Conservation (phyloP, 306 rosid genomes). For the Citrullus amarus region DNA sequence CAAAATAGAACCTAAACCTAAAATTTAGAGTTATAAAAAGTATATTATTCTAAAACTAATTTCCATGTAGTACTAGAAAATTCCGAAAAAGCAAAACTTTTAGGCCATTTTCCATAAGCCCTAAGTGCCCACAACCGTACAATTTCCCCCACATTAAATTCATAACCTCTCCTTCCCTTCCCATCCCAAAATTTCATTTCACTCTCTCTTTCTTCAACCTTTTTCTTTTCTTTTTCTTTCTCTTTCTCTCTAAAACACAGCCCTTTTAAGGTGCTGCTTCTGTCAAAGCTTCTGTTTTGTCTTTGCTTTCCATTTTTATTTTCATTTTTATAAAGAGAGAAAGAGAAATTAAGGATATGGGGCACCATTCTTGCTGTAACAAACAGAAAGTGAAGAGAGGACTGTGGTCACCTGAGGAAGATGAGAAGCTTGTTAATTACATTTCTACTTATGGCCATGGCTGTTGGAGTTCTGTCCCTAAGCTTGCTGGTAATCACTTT, state of each 20-base stretch:
- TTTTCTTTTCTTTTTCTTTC: background rate
- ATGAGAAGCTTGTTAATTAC: constrained; percentile 86
- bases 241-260: background rate
- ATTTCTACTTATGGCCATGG: constrained; percentile 89
- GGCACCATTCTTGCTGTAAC: constrained; percentile 94
- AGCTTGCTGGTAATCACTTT: constrained; percentile 49
- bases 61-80: no score
- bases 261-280: background rate
- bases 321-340: background rate
- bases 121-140: constrained; percentile 47
- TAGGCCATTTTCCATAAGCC: constrained; percentile 43
- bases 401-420: constrained; percentile 96
- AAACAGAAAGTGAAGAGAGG: constrained; percentile 98
- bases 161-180: constrained; percentile 34
- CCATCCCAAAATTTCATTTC: constrained; percentile 1
- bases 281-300: background rate
- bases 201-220: constrained; percentile 10
- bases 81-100: constrained; percentile 25
- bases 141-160: constrained; percentile 45
- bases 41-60: no score
- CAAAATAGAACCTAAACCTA: no score
- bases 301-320: background rate
- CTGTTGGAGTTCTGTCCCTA: constrained; percentile 96
- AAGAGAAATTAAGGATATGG: constrained; percentile 30
- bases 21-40: no score